phyloP scores from a whole-genome alignment of 305 asterid species.

The Fraxinus angustifolia region DNA sequence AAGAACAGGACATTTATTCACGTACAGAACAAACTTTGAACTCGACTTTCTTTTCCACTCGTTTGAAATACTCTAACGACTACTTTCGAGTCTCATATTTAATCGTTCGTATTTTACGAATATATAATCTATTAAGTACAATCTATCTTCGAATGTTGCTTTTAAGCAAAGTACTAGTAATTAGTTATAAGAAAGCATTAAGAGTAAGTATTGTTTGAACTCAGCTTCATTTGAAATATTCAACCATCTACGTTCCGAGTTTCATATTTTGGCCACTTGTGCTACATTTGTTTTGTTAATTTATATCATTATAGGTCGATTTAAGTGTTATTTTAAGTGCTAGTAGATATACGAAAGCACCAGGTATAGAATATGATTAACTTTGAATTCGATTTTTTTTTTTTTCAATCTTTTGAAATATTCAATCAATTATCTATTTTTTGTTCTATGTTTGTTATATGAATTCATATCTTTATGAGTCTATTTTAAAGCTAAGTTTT shows the following conservation, averaged over 20 bases:
- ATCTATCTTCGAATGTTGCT: background rate
- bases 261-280: background rate
- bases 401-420: background rate
- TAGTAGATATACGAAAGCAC: background rate
- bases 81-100: background rate
- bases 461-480: background rate
- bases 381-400: background rate
- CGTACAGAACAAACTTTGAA: constrained; percentile 28
- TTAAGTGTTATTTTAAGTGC: background rate
- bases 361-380: background rate
- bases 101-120: background rate
- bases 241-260: background rate
- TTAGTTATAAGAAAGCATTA: background rate
- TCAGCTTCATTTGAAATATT: background rate
- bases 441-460: background rate
- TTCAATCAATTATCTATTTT: background rate
- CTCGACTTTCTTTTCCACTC: constrained; percentile 42
- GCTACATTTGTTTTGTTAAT: background rate
- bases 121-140: background rate
- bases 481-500: background rate
- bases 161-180: background rate
- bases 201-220: background rate
- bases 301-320: background rate
- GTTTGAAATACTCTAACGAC: constrained; percentile 16
- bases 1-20: constrained; percentile 41